Evolutionary conservation across 2,329 filamentous ascomycete genomes (phyloP).

Genomic region (Didymella keratinophila): DNA sequence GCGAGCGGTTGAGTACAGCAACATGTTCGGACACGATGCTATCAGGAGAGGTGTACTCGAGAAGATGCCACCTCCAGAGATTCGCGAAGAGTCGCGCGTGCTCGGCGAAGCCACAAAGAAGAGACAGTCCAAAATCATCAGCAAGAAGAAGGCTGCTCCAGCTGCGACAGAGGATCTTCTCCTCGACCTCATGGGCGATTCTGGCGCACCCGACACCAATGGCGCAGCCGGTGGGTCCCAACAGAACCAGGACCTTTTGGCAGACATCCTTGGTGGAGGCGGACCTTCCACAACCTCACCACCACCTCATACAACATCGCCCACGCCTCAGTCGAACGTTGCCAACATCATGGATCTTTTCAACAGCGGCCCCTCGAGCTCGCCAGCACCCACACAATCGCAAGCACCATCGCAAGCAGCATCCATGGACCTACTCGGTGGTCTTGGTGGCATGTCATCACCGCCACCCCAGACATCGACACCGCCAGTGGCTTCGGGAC

Average conservation of each 20-base stretch:
- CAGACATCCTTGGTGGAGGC: constrained; percentile 85
- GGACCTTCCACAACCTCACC: constrained; percentile 57
- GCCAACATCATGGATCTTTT: constrained; percentile 91
- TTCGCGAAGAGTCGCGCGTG: constrained; percentile 92
- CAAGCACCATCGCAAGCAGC: constrained; percentile 49
- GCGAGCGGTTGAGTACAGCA: constrained; percentile 91
- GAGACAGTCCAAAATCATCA: constrained; percentile 60
- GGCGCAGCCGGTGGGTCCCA: constrained; percentile 64
- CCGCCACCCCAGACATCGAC: constrained; percentile 58
- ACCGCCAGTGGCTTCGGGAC: constrained; percentile 46
- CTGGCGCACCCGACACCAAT: constrained; percentile 65
- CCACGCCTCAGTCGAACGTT: constrained; percentile 52
- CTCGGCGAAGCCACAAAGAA: constrained; percentile 75
- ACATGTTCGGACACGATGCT: constrained; percentile 89
- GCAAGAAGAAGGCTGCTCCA: constrained; percentile 76
- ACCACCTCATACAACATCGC: constrained; percentile 51
- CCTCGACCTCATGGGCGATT: constrained; percentile 88
- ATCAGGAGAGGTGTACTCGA: constrained; percentile 90
- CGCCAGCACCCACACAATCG: constrained; percentile 50
- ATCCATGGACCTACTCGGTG: constrained; percentile 53
- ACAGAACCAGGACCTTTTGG: constrained; percentile 83
- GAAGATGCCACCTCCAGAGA: constrained; percentile 97
- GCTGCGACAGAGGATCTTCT: constrained; percentile 91
- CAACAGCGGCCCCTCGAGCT: constrained; percentile 56
- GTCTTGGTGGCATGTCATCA: constrained; percentile 55